phyloP scores from a whole-genome alignment of 768 basidiomycete genomes.

The Coprinopsis cinerea region DNA sequence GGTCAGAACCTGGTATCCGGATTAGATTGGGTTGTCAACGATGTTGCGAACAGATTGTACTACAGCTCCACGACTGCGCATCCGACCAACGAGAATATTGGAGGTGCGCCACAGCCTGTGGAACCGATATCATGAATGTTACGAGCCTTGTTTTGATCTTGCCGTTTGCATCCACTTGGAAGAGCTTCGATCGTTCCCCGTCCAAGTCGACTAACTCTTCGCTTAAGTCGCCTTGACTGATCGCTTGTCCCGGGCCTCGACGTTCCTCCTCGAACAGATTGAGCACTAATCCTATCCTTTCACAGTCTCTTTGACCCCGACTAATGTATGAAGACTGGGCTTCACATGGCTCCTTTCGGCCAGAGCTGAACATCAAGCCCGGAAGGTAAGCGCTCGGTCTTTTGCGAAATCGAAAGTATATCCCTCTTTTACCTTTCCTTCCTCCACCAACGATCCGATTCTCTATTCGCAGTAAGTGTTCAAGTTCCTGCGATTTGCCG shows the following conservation, averaged over 20 bases:
- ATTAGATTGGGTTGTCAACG: slow-evolving; percentile 87
- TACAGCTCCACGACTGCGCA: slow-evolving; percentile 50
- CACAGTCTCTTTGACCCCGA: too few species aligned
- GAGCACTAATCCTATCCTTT: too few species aligned
- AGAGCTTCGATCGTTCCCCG: not conserved
- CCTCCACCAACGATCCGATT: slow-evolving; percentile 2
- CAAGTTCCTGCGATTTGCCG: not conserved
- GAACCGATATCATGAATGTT: slow-evolving; percentile 5
- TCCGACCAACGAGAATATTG: slow-evolving; percentile 11
- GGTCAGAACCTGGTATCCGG: slow-evolving; percentile 81
- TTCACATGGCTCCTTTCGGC: too few species aligned
- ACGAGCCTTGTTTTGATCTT: not conserved
- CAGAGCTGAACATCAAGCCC: too few species aligned
- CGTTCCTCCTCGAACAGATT: too few species aligned
- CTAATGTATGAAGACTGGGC: too few species aligned
- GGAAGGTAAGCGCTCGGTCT: not conserved
- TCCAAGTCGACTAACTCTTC: not conserved
- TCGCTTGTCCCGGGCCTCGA: too few species aligned
- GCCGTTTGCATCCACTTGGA: not conserved
- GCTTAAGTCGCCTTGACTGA: too few species aligned
- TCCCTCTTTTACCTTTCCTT: not conserved
- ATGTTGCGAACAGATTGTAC: slow-evolving; percentile 84
- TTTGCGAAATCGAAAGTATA: slow-evolving; percentile 3
- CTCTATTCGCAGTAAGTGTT: not conserved
- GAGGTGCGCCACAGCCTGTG: not conserved